Base-by-base conservation (phyloP, 208 protist species). In the Chromosphaera perkinsii region DNA sequence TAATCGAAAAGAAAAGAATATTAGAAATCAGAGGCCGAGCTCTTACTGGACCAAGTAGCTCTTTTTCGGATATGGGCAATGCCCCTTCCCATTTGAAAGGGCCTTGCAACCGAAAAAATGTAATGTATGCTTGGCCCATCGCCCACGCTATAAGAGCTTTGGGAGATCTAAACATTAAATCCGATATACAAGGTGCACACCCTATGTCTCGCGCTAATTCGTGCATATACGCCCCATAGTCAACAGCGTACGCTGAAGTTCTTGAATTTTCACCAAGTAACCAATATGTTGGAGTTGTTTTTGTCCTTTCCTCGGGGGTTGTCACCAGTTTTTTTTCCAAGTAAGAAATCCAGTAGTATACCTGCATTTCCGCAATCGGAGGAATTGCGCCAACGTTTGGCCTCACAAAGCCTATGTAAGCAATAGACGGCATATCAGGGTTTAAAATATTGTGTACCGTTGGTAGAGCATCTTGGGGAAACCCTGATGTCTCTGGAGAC, bases 211-310 rank as follows among this genome's bases (percentile, higher is more conserved):
- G 5, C 29, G 48, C 48, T 54, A 54, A 26, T 14, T 54, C 48
- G 24, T 63, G 57, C 57, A 63, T 63, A 33, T 63, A 63, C 7
- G 17, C 20, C 24, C 57, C 57, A 49, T 63, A 63, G 37, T 63
- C 57, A 22, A 63, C 57, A 48, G 37, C 57, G 36, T 63, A 63
- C 7, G 5, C 14, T 31, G 20, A 26, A 45, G 10, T 20, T 45
- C 9, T 9, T 54, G 14, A 54, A 12, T 24, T 54, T 24, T 54
- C 29, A 9, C 48, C 48, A 5, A 54, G 5, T 31, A 54, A 29
- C n/a, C 29, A 9, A 29, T 54, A 54, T 54, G 48, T 54, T 24
- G 48, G 48, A 29, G 10, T n/a, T 54, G 48, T 24, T 29, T 32
- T 54, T 54, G 48, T 12, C 49, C 22, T 17, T 9, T 54, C 9